Percentiles rank a stretch among this genome's conserved stretches.
phyloP scores from a whole-genome alignment of 2,329 filamentous ascomycete genomes.

The Fusarium annulatum region DNA sequence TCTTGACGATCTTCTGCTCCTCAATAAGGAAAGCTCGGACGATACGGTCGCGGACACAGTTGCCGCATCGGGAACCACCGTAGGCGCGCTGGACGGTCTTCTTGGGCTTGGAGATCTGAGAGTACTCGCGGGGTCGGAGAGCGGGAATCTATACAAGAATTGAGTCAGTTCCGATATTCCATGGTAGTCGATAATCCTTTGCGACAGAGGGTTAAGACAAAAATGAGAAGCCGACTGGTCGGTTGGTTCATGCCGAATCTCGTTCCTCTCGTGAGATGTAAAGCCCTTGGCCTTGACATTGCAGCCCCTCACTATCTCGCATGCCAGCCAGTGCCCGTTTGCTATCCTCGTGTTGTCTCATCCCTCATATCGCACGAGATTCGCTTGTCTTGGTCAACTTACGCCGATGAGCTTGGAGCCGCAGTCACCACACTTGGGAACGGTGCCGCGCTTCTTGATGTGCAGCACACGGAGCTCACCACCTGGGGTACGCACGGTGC shows the following conservation, averaged over 20 bases:
- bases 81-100: conserved; percentile 99
- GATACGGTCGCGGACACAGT: conserved; percentile 98
- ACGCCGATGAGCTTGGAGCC: conserved; percentile 97
- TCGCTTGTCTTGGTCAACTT: conserved; percentile 64
- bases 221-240: neutral
- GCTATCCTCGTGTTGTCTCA: conserved; percentile 21
- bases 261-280: neutral
- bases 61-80: conserved; percentile 97
- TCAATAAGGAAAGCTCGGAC: conserved; percentile 99
- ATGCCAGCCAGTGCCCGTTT: conserved; percentile 8
- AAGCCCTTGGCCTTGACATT: neutral
- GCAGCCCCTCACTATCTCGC: neutral
- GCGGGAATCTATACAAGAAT: conserved; percentile 77
- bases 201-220: conserved; percentile 12
- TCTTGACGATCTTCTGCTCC: conserved; percentile 99
- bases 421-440: conserved; percentile 99
- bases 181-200: conserved; percentile 4
- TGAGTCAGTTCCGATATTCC: conserved; percentile 31
- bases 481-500: conserved; percentile 95
- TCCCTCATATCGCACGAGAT: conserved; percentile 27
- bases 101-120: conserved; percentile 96
- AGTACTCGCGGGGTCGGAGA: conserved; percentile 97
- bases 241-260: neutral
- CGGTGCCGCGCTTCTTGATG: conserved; percentile 99
- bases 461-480: conserved; percentile 95